Conservation (phyloP, 176 grass and related monocot species). For the Ampelocalamus luodianensis region DNA sequence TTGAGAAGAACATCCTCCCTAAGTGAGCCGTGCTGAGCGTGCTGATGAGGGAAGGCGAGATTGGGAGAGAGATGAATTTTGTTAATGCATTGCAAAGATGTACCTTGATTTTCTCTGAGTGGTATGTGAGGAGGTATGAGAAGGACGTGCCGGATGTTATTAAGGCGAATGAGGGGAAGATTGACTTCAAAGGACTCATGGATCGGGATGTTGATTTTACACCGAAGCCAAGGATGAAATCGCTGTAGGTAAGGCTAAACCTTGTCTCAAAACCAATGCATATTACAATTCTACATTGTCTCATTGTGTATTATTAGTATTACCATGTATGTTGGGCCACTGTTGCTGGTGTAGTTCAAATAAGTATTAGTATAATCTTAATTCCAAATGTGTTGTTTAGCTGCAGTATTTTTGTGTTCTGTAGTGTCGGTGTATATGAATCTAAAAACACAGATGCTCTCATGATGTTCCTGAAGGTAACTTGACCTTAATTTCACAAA, state of each 20-base stretch:
- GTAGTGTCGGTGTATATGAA: no score
- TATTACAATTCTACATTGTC: no score
- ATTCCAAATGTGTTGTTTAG: no score
- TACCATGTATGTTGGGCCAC: no score
- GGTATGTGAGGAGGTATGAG: constrained; percentile 37
- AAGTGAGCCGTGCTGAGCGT: constrained; percentile 53
- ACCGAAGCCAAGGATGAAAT: neutral
- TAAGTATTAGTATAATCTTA: no score
- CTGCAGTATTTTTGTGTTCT: no score
- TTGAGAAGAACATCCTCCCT: constrained; percentile 55
- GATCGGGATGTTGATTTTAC: neutral
- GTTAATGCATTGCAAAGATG: neutral
- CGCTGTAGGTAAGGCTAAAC: neutral
- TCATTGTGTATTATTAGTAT: no score
- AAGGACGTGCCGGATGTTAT: constrained; percentile 53
- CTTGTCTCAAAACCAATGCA: no score
- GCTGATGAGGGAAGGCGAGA: constrained; percentile 50
- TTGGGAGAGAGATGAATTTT: constrained; percentile 8
- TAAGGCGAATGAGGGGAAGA: constrained; percentile 52
- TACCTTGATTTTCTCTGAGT: neutral
- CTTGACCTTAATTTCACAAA: no score
- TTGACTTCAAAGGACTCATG: constrained; percentile 54
- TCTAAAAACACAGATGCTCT: no score
- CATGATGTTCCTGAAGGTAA: no score
- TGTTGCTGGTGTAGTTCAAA: no score